Evolutionary conservation across 1,284 basidiomycete species (phyloP), one percentile per base, ranked within the genome.

Genomic region (Paramarasmius palmivorus): DNA sequence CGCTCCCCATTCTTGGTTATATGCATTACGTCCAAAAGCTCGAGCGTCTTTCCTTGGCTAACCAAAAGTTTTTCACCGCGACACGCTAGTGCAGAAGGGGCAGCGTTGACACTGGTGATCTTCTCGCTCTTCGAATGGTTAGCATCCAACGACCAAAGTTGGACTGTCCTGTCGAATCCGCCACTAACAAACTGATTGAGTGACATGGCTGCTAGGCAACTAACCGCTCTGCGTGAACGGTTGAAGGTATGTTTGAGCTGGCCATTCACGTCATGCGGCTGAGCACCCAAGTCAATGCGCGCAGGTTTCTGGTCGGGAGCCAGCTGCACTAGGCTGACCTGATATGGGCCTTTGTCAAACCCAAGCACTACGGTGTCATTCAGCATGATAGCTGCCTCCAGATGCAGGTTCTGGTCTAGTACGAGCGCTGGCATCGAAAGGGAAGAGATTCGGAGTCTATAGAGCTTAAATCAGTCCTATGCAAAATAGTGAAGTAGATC

Each of bases 291-390:
- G 8, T 44, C 41, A 22, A 25, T 23, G 20, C 41, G 19, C 41
- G 14, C 23, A 9, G 25, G 14, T 9, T 44, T 22, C 5, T 20
- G 14, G 17, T 25, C 19, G n/a, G 41, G 10, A 42, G 29, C 49
- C n/a, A 65, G 58, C 45, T 22, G 60, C 39, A 80, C 63, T 47
- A 77, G 63, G 23, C 75, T 73, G 48, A 80, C 67, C 59, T 81
- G 75, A 53, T 59, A 64, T 54, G 61, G 63, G 25, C 71, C 70
- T 39, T 63, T 66, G 52, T 71, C 69, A 63, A 74, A 79, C 4
- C 73, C 78, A 56, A 83, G 61, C 48, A 80, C 68, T 32, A 68
- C 70, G 23, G 67, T 73, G 49, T 76, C 68, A 25, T 67, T 68
- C 37, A 78, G 63, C 46, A 76, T 67, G 52, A 73, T 73, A 38